These are phyloP conservation scores for Actinomortierella ambigua DNA, from an alignment of 371 early-diverging fungal species.

Conservation along the genomic window DNA sequence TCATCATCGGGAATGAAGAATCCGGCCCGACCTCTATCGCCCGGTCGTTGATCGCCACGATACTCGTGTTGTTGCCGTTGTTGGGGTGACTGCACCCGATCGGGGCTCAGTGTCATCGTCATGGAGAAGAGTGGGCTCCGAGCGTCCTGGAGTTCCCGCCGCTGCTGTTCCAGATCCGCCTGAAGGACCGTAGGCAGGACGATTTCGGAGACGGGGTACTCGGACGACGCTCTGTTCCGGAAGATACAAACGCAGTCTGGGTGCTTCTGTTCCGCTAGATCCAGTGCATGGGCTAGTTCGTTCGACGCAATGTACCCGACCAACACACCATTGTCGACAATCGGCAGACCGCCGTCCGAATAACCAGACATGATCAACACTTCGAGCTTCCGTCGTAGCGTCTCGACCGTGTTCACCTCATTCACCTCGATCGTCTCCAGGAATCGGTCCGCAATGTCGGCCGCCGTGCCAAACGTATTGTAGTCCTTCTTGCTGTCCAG, in stretches of 20 bases:
- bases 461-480: constrained; percentile 55
- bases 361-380: constrained; percentile 65
- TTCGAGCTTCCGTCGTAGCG: constrained; percentile 59
- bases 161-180: constrained; percentile 1
- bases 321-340: constrained; percentile 71
- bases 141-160: neutral
- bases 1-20: no score
- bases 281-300: constrained; percentile 82
- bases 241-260: constrained; percentile 42
- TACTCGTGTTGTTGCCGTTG: no score
- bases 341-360: constrained; percentile 84
- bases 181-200: constrained; percentile 33
- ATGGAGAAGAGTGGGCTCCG: constrained; percentile 10
- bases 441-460: constrained; percentile 53
- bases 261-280: constrained; percentile 45
- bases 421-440: constrained; percentile 68
- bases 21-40: no score
- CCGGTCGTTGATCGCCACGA: no score
- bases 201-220: constrained; percentile 49
- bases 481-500: constrained; percentile 69
- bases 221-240: constrained; percentile 38
- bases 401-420: constrained; percentile 59
- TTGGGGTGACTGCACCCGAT: no score
- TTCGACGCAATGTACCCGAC: constrained; percentile 86
- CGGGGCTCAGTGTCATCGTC: neutral